phyloP scores from a whole-genome alignment of 2,329 filamentous ascomycete genomes.

The Fusarium sp. region DNA sequence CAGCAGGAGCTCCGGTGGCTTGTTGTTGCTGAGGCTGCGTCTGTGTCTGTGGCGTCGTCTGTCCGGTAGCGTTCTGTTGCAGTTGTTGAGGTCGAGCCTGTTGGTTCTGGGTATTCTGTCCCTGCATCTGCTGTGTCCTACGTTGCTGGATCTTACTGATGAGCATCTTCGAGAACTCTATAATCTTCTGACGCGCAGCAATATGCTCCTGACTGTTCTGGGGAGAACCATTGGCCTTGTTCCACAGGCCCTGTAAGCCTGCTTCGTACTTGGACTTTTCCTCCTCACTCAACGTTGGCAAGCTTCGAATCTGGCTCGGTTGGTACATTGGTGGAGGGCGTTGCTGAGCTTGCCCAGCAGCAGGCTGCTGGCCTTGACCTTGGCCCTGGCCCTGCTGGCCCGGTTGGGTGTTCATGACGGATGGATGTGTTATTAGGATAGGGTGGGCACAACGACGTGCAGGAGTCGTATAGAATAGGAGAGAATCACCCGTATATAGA shows the following conservation, averaged over 20 bases:
- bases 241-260: conserved; percentile 68
- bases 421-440: background rate
- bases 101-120: conserved; percentile 44
- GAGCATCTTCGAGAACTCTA: conserved; percentile 72
- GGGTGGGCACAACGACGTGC: background rate
- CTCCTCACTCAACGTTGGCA: conserved; percentile 64
- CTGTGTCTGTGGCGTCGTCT: conserved; percentile 47
- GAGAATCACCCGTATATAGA: background rate
- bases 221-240: conserved; percentile 62
- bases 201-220: conserved; percentile 64
- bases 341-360: conserved; percentile 42
- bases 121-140: conserved; percentile 53
- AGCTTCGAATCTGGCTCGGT: conserved; percentile 65
- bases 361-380: conserved; percentile 44
- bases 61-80: conserved; percentile 40
- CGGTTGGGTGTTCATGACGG: conserved; percentile 47
- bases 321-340: conserved; percentile 60
- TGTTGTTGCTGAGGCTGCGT: conserved; percentile 37
- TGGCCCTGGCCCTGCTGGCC: conserved; percentile 46
- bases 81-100: conserved; percentile 44
- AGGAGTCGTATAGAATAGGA: background rate
- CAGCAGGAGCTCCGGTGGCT: conserved; percentile 17
- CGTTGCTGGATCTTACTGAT: conserved; percentile 63
- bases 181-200: conserved; percentile 68
- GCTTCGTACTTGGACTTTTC: conserved; percentile 72